These are phyloP conservation scores for Bacidia gigantensis DNA, from an alignment of 495 filamentous ascomycete species.

Conservation along the genomic window DNA sequence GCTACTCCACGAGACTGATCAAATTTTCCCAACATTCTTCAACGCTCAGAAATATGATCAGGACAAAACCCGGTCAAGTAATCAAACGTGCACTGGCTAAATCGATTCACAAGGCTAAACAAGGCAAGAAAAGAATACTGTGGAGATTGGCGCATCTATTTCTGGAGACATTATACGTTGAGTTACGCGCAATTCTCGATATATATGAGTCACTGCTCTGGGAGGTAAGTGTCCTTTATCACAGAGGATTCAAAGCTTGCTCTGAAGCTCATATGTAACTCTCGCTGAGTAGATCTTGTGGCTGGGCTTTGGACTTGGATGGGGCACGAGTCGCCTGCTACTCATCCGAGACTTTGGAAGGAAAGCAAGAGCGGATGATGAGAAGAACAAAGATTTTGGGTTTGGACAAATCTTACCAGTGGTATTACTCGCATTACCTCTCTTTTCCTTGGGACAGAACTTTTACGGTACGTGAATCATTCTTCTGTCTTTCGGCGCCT, in stretches of 20 bases:
- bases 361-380: neutral
- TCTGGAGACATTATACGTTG: too few species aligned
- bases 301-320: conserved; percentile 2
- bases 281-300: neutral
- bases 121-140: too few species aligned
- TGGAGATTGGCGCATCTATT: too few species aligned
- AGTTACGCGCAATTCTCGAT: too few species aligned
- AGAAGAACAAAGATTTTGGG: neutral
- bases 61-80: too few species aligned
- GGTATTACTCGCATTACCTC: neutral
- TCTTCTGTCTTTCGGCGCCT: too few species aligned
- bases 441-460: neutral
- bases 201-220: conserved; percentile 1
- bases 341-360: neutral
- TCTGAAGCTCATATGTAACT: neutral
- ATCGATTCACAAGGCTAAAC: too few species aligned
- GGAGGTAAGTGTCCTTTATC: neutral
- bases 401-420: neutral
- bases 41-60: too few species aligned
- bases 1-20: too few species aligned
- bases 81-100: too few species aligned
- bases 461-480: neutral
- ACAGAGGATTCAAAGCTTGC: neutral
- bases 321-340: conserved; percentile 1
- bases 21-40: too few species aligned